Evolutionary conservation across 164 flowering plant genomes (phyloP).

Genomic region (Brasenia schreberi): DNA sequence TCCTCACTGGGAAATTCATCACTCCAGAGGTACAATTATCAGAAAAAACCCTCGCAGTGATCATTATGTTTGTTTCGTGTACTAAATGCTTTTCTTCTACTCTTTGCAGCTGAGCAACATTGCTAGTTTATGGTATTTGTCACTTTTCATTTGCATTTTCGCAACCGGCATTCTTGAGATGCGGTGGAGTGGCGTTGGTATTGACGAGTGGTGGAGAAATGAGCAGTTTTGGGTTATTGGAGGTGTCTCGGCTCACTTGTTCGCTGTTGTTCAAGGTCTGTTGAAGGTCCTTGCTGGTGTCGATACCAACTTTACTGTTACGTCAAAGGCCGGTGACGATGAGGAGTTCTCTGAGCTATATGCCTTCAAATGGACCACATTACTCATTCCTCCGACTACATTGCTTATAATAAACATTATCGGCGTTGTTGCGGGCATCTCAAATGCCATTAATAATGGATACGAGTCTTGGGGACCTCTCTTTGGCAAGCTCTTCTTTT

Average conservation of each 20-base stretch:
- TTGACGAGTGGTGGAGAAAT: conserved; percentile 38
- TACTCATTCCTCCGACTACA: conserved; percentile 55
- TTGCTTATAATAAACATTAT: conserved; percentile 42
- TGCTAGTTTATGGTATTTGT: conserved; percentile 51
- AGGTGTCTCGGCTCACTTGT: too few species aligned
- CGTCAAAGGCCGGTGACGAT: conserved; percentile 50
- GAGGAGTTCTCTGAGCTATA: conserved; percentile 41
- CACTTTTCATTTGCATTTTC: conserved; percentile 48
- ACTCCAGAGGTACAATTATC: conserved; percentile 63
- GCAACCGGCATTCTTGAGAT: conserved; percentile 48
- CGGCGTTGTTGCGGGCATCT: conserved; percentile 53
- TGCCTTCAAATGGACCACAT: conserved; percentile 51
- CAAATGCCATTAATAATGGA: conserved; percentile 54
- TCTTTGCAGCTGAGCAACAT: conserved; percentile 42
- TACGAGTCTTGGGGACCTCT: conserved; percentile 64
- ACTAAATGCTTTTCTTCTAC: too few species aligned
- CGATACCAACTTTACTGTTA: conserved; percentile 48
- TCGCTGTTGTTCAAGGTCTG: conserved; percentile 59
- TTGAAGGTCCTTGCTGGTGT: conserved; percentile 52
- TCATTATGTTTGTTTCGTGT: neutral
- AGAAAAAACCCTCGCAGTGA: neutral
- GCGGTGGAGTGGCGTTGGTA: conserved; percentile 62
- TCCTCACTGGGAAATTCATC: conserved; percentile 90
- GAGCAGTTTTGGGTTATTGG: too few species aligned
- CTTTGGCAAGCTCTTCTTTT: conserved; percentile 50